Evolutionary conservation across 495 filamentous ascomycete genomes (phyloP), one percentile per base, ranked within the genome.

Genomic region (Stereocaulon alpinum): DNA sequence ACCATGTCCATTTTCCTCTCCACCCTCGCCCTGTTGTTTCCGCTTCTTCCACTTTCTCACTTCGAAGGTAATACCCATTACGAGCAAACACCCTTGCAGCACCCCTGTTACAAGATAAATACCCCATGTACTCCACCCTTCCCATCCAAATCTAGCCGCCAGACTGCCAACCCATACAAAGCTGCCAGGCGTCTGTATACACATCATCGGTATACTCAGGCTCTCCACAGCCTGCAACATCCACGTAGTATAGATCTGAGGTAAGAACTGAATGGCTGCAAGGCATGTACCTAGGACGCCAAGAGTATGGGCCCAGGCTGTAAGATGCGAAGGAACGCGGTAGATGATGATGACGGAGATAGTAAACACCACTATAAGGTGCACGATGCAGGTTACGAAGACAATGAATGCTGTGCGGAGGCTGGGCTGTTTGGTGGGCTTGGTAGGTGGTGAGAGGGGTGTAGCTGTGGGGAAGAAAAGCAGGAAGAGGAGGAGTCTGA

Each of bases 151-250:
- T 48, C 93, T 81, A 12, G 80, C 84, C 18, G 86, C 87, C 37
- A 98, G 71, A 72, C 91, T 97, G 18, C 76, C 84, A 2, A 91
- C 89, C 77, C 91, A 97, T 22, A 97, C 73, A 65, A 94, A 84
- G 62, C 86, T 86, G 7, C 93, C 93, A 0, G 93, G 93, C 0
- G 91, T 96, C 70, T 98, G 93, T 45, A 97, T 95, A 69, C 86
- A 86, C 93, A 98, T 98, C 89, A 96, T 97, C 1, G 91, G 87
- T 58, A 98, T 91, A 67, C 89, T 95, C 59, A 98, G 71, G 67
- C 88, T 94, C 40, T 88, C 88, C 2, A 94, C 86, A 61, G 87
- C 84, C 67, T 89, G 86, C 52, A 96, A 74, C 40, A 75, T 79
- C 73, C 88, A 91, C 1, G 93, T 98, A 32, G 86, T 95, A 69